phyloP scores from a whole-genome alignment of 2,329 filamentous ascomycete genomes.

The Boeremia exigua region DNA sequence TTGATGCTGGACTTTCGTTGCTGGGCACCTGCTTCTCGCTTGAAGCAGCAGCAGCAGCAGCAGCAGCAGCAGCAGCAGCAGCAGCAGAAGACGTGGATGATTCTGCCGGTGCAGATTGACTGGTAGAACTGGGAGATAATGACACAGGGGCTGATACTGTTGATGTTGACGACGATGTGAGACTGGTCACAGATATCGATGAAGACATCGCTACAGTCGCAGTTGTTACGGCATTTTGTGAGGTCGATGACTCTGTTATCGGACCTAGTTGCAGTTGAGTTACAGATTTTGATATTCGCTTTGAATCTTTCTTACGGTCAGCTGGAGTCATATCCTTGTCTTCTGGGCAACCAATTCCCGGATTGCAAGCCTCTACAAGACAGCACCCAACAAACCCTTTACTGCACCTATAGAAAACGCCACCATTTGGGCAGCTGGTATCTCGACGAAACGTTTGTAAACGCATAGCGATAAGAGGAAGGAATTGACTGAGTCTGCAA shows the following conservation, averaged over 20 bases:
- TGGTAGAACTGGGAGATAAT: neutral
- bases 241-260: neutral
- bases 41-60: neutral
- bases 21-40: neutral
- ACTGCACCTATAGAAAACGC: slow-evolving; percentile 30
- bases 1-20: neutral
- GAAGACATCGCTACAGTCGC: neutral
- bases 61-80: neutral
- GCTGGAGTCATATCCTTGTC: slow-evolving; percentile 26
- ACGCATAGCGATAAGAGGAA: slow-evolving; percentile 16
- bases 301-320: slow-evolving; percentile 20
- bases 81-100: neutral
- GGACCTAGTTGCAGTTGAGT: neutral
- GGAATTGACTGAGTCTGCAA: neutral
- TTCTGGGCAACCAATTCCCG: slow-evolving; percentile 25
- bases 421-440: slow-evolving; percentile 24
- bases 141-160: neutral
- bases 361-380: slow-evolving; percentile 30
- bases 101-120: neutral
- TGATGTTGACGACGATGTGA: neutral
- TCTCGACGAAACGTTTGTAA: slow-evolving; percentile 6
- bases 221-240: neutral
- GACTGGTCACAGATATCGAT: neutral
- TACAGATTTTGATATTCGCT: neutral
- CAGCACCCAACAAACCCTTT: slow-evolving; percentile 34